Evolutionary conservation across 306 rosid genomes (phyloP).

Genomic region (Vigna mungo): DNA sequence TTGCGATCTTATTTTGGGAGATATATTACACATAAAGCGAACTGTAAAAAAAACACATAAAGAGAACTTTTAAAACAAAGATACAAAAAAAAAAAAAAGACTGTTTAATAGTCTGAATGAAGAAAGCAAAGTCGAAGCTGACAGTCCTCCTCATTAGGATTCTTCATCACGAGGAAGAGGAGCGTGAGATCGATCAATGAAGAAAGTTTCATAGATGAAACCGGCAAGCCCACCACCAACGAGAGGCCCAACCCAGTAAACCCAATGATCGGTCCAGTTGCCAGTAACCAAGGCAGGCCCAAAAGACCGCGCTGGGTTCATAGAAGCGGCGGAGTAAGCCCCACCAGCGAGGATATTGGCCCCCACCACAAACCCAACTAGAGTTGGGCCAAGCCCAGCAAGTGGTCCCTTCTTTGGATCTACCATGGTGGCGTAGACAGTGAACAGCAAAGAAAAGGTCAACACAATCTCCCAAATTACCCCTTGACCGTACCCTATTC

Average conservation of each 20-base stretch:
- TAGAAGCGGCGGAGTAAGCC: constrained; percentile 76
- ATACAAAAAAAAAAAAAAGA: neutral
- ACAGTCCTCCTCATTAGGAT: neutral
- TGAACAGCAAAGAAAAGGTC: constrained; percentile 78
- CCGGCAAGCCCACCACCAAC: constrained; percentile 91
- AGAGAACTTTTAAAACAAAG: neutral
- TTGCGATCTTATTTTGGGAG: neutral
- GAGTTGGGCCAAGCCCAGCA: constrained; percentile 72
- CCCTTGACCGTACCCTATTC: constrained; percentile 77
- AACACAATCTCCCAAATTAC: constrained; percentile 83
- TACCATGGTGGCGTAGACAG: constrained; percentile 83
- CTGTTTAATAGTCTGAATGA: neutral
- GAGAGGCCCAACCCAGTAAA: constrained; percentile 96
- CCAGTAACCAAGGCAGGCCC: constrained; percentile 89
- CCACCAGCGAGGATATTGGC: constrained; percentile 92
- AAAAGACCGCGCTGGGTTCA: constrained; percentile 92
- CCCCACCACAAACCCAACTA: constrained; percentile 82
- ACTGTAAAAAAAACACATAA: neutral
- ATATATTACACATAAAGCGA: neutral
- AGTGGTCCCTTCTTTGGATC: constrained; percentile 83
- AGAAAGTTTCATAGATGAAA: constrained; percentile 72
- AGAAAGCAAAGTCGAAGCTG: neutral
- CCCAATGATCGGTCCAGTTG: constrained; percentile 91
- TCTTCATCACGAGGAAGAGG: constrained; percentile 55
- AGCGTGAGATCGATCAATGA: constrained; percentile 63